Conservation (phyloP, 768 basidiomycete genomes). For the Auriscalpium vulgare region DNA sequence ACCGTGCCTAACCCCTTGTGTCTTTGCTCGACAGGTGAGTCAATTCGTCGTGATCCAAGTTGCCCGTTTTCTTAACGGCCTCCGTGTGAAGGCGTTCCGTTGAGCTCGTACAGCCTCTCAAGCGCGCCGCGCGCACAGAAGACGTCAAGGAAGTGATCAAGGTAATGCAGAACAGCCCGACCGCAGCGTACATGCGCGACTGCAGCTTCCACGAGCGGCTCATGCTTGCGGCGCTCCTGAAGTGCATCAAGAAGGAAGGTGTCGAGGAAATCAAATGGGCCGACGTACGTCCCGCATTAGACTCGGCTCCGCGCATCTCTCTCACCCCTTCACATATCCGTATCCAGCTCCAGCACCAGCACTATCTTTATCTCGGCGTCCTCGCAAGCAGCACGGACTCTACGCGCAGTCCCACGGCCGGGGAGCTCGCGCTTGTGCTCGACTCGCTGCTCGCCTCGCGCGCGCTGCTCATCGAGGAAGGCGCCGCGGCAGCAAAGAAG, state of each 20-base stretch:
- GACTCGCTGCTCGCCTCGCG: conserved; percentile 72
- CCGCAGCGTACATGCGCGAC: conserved; percentile 71
- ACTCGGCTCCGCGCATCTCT: not conserved
- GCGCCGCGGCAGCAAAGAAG: conserved; percentile 44
- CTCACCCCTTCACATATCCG: not conserved
- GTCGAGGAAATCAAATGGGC: conserved; percentile 84
- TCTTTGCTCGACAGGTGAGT: too few species aligned
- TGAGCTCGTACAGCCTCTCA: conserved; percentile 56
- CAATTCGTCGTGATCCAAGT: too few species aligned
- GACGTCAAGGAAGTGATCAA: conserved; percentile 77
- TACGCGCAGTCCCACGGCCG: conserved; percentile 43
- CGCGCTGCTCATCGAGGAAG: conserved; percentile 68
- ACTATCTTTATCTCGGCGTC: conserved; percentile 57
- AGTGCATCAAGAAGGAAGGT: conserved; percentile 76
- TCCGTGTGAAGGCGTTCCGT: conserved; percentile 56
- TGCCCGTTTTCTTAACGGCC: too few species aligned
- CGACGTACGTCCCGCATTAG: conserved; percentile 41
- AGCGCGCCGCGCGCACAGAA: conserved; percentile 48
- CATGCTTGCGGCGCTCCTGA: conserved; percentile 77
- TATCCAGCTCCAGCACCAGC: conserved; percentile 64
- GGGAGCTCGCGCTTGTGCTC: conserved; percentile 62
- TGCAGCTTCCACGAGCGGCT: conserved; percentile 85
- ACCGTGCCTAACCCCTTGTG: too few species aligned
- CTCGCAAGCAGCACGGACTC: conserved; percentile 56
- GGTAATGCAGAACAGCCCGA: conserved; percentile 87